Conservation (phyloP, 192 early-diverging fungal species). For the Borealophlyctis nickersoniae region DNA sequence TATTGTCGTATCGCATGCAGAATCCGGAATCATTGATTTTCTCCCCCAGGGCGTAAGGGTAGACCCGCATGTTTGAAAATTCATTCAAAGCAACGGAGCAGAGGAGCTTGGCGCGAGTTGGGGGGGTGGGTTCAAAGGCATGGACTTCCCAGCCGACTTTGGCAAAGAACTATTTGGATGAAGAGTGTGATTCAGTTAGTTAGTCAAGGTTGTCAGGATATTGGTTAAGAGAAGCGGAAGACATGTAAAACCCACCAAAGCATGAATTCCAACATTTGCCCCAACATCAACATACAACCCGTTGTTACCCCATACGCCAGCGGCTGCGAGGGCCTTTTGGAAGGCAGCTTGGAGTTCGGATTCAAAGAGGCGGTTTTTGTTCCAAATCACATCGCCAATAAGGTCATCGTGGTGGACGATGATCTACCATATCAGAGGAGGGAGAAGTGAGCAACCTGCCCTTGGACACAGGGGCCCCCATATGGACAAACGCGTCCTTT, state of each 20-base stretch:
- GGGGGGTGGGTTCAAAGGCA: not conserved
- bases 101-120: not conserved
- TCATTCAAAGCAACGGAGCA: not conserved
- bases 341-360: not conserved
- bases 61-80: not conserved
- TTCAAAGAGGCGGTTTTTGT: not conserved
- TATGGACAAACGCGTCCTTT: no score
- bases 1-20: not conserved
- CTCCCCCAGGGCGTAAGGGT: not conserved
- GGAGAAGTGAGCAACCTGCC: no score
- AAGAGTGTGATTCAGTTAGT: not conserved
- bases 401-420: not conserved
- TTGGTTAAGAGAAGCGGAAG: no score
- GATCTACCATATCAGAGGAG: no score
- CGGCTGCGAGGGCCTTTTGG: not conserved
- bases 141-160: not conserved
- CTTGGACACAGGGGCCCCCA: no score
- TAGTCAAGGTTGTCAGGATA: not conserved
- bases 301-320: not conserved
- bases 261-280: not conserved
- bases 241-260: not conserved
- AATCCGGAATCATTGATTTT: not conserved
- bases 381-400: not conserved
- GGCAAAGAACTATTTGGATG: not conserved
- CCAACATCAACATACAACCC: not conserved